Conservation (phyloP, 441 rosid species). For the Isatis lusitanica region DNA sequence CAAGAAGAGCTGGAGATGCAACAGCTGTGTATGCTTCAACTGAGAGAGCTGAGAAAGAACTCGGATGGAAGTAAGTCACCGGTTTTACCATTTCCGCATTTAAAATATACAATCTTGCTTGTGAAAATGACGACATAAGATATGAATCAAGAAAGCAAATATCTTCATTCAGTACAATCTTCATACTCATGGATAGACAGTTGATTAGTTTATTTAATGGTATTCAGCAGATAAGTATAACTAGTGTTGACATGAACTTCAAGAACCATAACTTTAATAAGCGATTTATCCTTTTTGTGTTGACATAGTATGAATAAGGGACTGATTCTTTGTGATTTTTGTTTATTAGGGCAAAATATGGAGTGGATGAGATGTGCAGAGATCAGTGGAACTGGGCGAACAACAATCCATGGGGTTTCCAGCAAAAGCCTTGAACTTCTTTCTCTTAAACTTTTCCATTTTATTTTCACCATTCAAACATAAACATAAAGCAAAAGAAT, state of each 20-base stretch:
- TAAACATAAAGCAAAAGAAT: background rate
- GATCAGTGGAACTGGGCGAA: conserved; percentile 82
- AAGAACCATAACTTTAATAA: conserved; percentile 1
- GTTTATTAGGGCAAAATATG: conserved; percentile 60
- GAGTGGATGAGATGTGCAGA: conserved; percentile 70
- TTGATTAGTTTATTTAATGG: too few relatives aligned
- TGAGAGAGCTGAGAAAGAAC: conserved; percentile 77
- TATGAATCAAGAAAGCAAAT: background rate
- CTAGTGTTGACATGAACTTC: background rate
- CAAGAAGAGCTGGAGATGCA: conserved; percentile 92
- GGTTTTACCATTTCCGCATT: background rate
- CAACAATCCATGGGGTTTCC: conserved; percentile 68
- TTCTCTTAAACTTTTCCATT: background rate
- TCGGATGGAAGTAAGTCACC: conserved; percentile 64
- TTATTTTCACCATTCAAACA: background rate
- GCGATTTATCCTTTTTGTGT: conserved; percentile 11
- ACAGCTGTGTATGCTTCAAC: conserved; percentile 84
- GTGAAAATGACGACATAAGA: background rate
- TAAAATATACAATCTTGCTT: background rate
- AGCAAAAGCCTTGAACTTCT: conserved; percentile 43
- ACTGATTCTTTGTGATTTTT: background rate
- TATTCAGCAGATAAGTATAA: too few relatives aligned
- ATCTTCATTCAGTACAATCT: background rate
- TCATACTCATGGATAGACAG: background rate
- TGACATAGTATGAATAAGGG: background rate